Evolutionary conservation across 352 stramenopile genomes (phyloP).

Genomic region (Globisporangium nodosum): DNA sequence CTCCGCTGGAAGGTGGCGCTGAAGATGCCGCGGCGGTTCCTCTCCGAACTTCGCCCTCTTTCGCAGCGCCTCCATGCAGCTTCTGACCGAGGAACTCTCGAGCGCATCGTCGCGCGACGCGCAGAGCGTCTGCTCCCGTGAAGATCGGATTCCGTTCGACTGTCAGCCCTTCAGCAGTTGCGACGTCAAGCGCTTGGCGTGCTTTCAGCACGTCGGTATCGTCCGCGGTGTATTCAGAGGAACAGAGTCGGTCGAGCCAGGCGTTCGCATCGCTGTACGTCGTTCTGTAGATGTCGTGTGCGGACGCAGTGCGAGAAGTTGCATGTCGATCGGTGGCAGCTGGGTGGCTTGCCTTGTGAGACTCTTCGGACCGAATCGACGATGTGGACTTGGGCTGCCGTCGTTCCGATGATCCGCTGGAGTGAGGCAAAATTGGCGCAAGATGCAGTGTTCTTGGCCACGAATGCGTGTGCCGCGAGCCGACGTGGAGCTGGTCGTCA

Average conservation of each 20-base stretch:
- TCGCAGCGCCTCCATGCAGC: neutral
- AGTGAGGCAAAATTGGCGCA: too few relatives aligned
- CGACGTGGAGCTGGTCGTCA: neutral
- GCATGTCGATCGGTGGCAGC: neutral
- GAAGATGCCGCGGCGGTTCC: neutral
- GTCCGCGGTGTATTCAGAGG: neutral
- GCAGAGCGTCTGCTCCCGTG: constrained; percentile 26
- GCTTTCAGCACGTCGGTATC: neutral
- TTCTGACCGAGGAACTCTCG: constrained; percentile 27
- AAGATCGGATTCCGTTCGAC: constrained; percentile 23
- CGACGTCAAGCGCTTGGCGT: constrained; percentile 12
- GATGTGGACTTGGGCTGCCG: neutral
- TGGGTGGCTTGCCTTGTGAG: neutral
- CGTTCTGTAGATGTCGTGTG: neutral
- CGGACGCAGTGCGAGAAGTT: neutral
- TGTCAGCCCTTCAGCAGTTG: neutral
- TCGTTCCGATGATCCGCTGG: neutral
- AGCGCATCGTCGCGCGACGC: constrained; percentile 26
- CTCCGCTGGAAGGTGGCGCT: neutral
- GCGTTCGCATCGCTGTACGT: constrained; percentile 8
- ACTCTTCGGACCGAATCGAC: neutral
- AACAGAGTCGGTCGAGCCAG: constrained; percentile 3
- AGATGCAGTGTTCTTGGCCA: neutral
- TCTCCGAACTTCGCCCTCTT: neutral
- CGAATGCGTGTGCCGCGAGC: neutral